Evolutionary conservation across 2,329 filamentous ascomycete genomes (phyloP).

Genomic region (Talaromyces sp.): DNA sequence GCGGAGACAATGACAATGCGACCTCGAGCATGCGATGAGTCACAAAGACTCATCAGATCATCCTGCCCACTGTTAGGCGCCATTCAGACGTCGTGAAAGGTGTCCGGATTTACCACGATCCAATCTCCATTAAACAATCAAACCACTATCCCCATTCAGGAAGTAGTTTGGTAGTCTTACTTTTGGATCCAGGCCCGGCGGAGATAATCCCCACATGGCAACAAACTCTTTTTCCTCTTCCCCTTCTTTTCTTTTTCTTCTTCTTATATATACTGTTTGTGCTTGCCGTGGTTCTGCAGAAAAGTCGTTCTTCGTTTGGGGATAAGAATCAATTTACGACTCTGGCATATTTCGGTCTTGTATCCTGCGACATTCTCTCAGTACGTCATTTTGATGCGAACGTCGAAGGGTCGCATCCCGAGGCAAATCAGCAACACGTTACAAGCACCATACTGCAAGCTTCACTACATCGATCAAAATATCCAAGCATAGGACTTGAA

Average conservation of each 20-base stretch:
- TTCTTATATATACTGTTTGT: neutral
- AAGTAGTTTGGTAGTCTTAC: neutral
- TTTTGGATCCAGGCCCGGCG: neutral
- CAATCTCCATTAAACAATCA: neutral
- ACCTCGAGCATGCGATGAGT: neutral
- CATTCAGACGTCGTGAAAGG: neutral
- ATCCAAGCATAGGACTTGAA: too few species aligned
- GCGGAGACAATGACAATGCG: neutral
- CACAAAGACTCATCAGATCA: neutral
- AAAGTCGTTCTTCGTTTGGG: too few species aligned
- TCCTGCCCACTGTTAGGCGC: neutral
- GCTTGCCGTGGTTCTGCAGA: neutral
- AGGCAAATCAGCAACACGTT: neutral
- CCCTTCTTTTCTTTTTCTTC: neutral
- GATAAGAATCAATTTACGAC: neutral
- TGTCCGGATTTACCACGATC: neutral
- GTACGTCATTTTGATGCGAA: conserved; percentile 2
- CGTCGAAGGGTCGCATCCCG: neutral
- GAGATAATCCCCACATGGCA: conserved; percentile 8
- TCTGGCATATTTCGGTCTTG: neutral
- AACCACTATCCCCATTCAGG: neutral
- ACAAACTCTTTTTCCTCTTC: neutral
- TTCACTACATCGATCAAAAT: neutral
- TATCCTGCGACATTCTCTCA: neutral
- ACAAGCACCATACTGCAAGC: neutral